A percentile compares a stretch with the other conserved stretches of the same genome.
phyloP scores from a whole-genome alignment of 2,329 filamentous ascomycete genomes.

The Phyllosticta citribraziliensis region DNA sequence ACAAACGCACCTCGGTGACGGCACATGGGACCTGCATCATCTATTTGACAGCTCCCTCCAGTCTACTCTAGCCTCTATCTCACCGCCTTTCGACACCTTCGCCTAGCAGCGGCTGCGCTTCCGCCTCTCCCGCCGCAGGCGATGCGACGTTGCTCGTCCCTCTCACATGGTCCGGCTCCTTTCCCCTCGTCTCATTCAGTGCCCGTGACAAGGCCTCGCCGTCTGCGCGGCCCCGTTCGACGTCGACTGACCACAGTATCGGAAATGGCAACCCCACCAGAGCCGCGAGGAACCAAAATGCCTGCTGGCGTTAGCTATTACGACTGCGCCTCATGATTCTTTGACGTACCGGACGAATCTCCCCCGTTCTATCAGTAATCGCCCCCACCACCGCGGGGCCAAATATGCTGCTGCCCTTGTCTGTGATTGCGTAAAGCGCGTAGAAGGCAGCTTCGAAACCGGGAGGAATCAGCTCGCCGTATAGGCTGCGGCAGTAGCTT shows the following conservation, averaged over 20 bases:
- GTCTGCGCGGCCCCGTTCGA: constrained; percentile 48
- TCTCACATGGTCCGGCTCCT: background rate
- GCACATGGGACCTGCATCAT: constrained; percentile 11
- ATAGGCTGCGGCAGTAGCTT: constrained; percentile 85
- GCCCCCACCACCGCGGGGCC: constrained; percentile 87
- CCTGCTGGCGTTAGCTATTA: constrained; percentile 27
- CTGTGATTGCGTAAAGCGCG: constrained; percentile 91
- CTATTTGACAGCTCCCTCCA: background rate
- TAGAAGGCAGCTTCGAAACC: constrained; percentile 95
- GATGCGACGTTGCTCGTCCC: background rate
- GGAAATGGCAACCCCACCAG: constrained; percentile 80
- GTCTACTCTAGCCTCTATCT: background rate
- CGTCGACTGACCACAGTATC: constrained; percentile 74
- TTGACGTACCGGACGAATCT: constrained; percentile 35
- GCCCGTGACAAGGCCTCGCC: constrained; percentile 32
- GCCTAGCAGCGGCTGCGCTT: background rate
- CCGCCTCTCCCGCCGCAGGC: constrained; percentile 1
- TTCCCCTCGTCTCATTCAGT: constrained; percentile 16
- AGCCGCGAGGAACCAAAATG: constrained; percentile 83
- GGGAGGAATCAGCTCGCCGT: constrained; percentile 85
- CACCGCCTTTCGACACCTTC: background rate
- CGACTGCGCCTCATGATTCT: background rate
- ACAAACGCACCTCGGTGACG: constrained; percentile 10
- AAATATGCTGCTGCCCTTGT: constrained; percentile 91
- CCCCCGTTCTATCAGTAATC: constrained; percentile 64